phyloP scores from a whole-genome alignment of 1,284 basidiomycete species.

The Apiotrichum akiyoshidainum region DNA sequence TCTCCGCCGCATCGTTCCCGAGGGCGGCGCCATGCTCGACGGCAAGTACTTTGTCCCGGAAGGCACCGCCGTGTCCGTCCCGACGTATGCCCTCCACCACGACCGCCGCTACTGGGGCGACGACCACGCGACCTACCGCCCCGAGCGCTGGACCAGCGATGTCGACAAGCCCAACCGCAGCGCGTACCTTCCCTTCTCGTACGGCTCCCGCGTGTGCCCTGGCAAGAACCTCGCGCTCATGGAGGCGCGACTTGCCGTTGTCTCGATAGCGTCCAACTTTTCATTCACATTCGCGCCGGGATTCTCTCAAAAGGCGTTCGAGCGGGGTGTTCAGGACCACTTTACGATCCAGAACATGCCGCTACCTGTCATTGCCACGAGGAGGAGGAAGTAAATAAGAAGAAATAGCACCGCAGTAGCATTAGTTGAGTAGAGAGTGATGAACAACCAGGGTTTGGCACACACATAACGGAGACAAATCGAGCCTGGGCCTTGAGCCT shows the following conservation, averaged over 20 bases:
- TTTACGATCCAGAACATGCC: constrained; percentile 11
- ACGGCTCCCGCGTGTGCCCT: constrained; percentile 7
- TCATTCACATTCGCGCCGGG: constrained; percentile 6
- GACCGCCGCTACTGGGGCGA: constrained; percentile 58
- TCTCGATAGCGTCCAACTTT: constrained; percentile 1
- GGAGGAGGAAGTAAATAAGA: too few species aligned
- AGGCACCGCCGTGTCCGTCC: constrained; percentile 23
- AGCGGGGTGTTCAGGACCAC: constrained; percentile 7
- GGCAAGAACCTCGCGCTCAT: constrained; percentile 10
- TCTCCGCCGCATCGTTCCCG: constrained; percentile 68
- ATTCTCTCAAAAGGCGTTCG: constrained; percentile 6
- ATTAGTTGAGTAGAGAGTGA: too few species aligned
- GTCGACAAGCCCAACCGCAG: background rate
- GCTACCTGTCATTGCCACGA: constrained; percentile 4
- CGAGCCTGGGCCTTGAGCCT: too few species aligned
- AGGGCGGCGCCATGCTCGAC: constrained; percentile 18
- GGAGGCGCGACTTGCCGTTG: constrained; percentile 10
- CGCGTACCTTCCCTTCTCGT: constrained; percentile 12
- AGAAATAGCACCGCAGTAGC: too few species aligned
- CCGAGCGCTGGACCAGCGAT: constrained; percentile 58
- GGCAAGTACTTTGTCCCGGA: constrained; percentile 17
- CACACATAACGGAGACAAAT: too few species aligned
- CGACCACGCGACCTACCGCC: constrained; percentile 58
- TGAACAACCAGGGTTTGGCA: too few species aligned
- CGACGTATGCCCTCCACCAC: constrained; percentile 52